Evolutionary conservation across 2,329 filamentous ascomycete genomes (phyloP).

Genomic region (Fusarium sp.): DNA sequence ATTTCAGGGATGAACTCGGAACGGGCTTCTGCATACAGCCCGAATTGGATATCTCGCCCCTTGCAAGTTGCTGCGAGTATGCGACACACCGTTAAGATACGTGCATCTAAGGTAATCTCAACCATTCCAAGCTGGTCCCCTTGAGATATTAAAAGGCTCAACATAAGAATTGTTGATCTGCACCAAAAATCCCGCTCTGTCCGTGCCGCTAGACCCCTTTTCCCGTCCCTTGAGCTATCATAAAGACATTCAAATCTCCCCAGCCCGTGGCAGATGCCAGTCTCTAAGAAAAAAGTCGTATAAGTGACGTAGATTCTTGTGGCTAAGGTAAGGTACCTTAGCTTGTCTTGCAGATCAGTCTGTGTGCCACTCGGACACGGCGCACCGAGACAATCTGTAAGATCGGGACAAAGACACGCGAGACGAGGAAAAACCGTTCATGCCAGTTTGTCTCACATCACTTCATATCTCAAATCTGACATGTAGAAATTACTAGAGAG

Average conservation of each 20-base stretch:
- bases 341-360: conserved; percentile 11
- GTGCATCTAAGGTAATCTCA: conserved; percentile 21
- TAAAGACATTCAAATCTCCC: conserved; percentile 36
- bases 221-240: neutral
- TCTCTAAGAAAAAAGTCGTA: neutral
- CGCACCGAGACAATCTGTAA: conserved; percentile 23
- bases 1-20: conserved; percentile 7
- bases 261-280: conserved; percentile 21
- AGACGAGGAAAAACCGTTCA: conserved; percentile 7
- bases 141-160: neutral
- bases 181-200: neutral
- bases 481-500: neutral
- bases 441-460: conserved; percentile 18
- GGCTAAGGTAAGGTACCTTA: neutral
- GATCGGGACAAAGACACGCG: conserved; percentile 27
- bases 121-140: conserved; percentile 28
- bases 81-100: conserved; percentile 10
- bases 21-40: conserved; percentile 24
- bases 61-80: conserved; percentile 25
- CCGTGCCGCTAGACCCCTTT: conserved; percentile 3
- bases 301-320: conserved; percentile 25
- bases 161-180: neutral
- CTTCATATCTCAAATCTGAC: neutral
- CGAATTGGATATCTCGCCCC: conserved; percentile 21
- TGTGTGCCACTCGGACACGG: conserved; percentile 2